phyloP scores from a whole-genome alignment of 495 filamentous ascomycete species.

The Apodospora peruviana region DNA sequence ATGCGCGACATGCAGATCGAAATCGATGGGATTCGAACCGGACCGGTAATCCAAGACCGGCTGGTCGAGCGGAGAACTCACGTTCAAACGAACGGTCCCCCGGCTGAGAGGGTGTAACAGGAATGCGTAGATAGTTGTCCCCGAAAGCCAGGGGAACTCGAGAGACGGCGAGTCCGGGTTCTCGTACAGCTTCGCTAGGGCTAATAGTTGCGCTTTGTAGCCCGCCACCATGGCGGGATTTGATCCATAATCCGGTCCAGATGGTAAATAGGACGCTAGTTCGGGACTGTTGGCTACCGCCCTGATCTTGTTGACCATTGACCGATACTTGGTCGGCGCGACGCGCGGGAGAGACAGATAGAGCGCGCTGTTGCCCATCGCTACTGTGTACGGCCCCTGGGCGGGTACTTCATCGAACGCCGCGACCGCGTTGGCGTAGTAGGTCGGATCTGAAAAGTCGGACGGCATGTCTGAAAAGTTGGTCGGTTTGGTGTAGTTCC shows the following conservation, averaged over 20 bases:
- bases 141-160: conserved; percentile 23
- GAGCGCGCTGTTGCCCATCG: conserved; percentile 19
- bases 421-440: conserved; percentile 13
- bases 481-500: conserved; percentile 13
- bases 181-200: conserved; percentile 8
- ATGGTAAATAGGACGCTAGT: conserved; percentile 6
- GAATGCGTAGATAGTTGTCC: conserved; percentile 9
- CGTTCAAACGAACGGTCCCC: conserved; percentile 26
- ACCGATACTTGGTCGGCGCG: conserved; percentile 3
- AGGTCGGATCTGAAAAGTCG: conserved; percentile 15
- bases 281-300: too few relatives aligned
- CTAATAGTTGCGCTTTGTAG: conserved; percentile 17
- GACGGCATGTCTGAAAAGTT: conserved; percentile 10
- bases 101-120: conserved; percentile 29
- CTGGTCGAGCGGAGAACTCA: conserved; percentile 21
- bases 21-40: conserved; percentile 27
- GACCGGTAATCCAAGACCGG: conserved; percentile 28
- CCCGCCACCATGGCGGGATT: conserved; percentile 14
- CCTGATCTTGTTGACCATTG: conserved; percentile 10
- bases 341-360: conserved; percentile 18
- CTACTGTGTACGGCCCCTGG: conserved; percentile 20
- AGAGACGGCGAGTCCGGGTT: conserved; percentile 15
- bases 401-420: conserved; percentile 17
- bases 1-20: conserved; percentile 18
- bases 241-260: conserved; percentile 1